Evolutionary conservation across 176 grass and related monocot species (phyloP), one percentile per base, ranked within the genome.

Genomic region (Paspalum vaginatum): DNA sequence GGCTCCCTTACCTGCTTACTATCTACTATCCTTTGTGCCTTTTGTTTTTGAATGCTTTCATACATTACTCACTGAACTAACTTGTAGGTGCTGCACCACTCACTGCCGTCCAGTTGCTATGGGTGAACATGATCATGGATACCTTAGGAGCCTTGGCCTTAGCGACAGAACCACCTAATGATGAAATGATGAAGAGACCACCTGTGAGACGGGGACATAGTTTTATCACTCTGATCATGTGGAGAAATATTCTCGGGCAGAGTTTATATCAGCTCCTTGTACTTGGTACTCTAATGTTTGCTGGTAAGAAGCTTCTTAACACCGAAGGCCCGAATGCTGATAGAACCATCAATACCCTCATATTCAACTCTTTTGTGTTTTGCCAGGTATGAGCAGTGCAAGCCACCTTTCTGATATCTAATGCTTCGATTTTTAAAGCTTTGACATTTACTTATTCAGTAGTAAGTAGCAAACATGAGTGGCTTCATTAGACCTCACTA

Each of bases 101-200:
- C 27, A 97, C 91, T 71, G 94, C 94, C 69, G 94, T 97, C 60
- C 94, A 97, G 68, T 81, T 97, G 83, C 85, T 97, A 85, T 97
- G 94, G 94, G 94, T 97, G 44, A 97, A 97, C 69, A 97, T 97
- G 94, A 97, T 94, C 61, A 97, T 97, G 94, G 94, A 97, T 53
- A 97, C 94, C 39, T 84, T 97, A 14, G 94, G 94, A 59, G 94
- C 94, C 20, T 85, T 97, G 78, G 94, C 94, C 67, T 88, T 97
- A 49, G 94, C 94, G 53, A 97, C 94, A 10, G 94, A 97, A 14
- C 89, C 91, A 16, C 94, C 94, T 45, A 76, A 84, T 25, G 87
- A 94, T 48, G 87, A 86, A 48, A 89, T 97, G 82, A 97, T 97
- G 94, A 82, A 90, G 12, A 65, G 73, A 52, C 48, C 83, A 40